Conservation (phyloP, 179 eudicot genomes). For the Spergularia azorica region DNA sequence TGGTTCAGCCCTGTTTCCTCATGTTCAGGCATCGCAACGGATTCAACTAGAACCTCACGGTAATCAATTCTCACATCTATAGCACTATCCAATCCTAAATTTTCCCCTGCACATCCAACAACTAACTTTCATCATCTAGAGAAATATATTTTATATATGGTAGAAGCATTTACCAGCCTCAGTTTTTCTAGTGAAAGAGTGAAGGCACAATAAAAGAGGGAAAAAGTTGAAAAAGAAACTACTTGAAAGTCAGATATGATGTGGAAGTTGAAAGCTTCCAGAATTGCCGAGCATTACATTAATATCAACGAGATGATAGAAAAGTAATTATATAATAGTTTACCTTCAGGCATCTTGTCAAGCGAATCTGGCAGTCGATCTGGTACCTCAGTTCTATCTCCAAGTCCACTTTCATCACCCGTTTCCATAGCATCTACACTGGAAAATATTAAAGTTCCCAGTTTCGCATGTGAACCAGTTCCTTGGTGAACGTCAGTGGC, state of each 20-base stretch:
- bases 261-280: background rate
- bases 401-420: slow-evolving; percentile 29
- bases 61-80: slow-evolving; percentile 23
- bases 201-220: background rate
- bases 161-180: background rate
- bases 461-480: slow-evolving; percentile 18
- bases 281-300: background rate
- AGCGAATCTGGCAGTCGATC: slow-evolving; percentile 11
- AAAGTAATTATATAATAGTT: too few relatives aligned
- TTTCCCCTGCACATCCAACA: slow-evolving; percentile 29
- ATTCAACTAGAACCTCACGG: slow-evolving; percentile 30
- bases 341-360: slow-evolving; percentile 25
- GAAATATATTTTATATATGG: too few relatives aligned
- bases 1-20: slow-evolving; percentile 23
- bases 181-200: too few relatives aligned
- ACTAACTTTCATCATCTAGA: background rate
- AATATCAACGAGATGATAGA: too few relatives aligned
- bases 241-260: background rate
- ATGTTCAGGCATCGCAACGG: slow-evolving; percentile 18
- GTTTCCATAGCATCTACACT: slow-evolving; percentile 27
- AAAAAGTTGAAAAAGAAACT: background rate
- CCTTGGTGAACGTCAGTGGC: slow-evolving; percentile 24
- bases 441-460: slow-evolving; percentile 20
- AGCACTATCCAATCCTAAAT: background rate
- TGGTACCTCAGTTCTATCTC: background rate